A percentile compares a stretch with the other conserved stretches of the same genome.
Conservation (phyloP, 177 flowering plant genomes). For the Telopea speciosissima region DNA sequence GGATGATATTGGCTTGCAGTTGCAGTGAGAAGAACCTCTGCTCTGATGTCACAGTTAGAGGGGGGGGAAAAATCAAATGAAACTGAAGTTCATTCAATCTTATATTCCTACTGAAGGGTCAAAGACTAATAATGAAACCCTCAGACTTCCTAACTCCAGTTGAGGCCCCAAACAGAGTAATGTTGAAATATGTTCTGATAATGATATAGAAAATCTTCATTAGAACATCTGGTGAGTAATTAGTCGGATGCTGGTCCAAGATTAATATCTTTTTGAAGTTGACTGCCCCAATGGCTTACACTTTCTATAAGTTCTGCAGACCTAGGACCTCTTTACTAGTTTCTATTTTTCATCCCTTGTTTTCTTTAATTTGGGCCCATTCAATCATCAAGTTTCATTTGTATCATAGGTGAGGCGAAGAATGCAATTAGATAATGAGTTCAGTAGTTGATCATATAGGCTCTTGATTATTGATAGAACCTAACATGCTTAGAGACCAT, state of each 20-base stretch:
- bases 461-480: too few species aligned
- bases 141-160: neutral
- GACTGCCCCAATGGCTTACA: neutral
- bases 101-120: neutral
- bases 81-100: neutral
- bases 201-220: neutral
- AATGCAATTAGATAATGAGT: neutral
- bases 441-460: too few species aligned
- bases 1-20: neutral
- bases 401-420: neutral
- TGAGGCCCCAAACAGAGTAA: neutral
- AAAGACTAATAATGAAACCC: neutral
- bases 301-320: neutral
- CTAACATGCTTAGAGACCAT: too few species aligned
- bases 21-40: neutral
- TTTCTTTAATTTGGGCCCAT: too few species aligned
- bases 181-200: neutral
- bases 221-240: neutral
- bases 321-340: neutral
- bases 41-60: neutral
- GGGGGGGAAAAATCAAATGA: neutral
- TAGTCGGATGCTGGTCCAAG: neutral
- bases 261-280: neutral
- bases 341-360: neutral
- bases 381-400: neutral